These are phyloP conservation scores for Hyaloscypha bicolor DNA, from an alignment of 495 filamentous ascomycete genomes.

Conservation along the genomic window DNA sequence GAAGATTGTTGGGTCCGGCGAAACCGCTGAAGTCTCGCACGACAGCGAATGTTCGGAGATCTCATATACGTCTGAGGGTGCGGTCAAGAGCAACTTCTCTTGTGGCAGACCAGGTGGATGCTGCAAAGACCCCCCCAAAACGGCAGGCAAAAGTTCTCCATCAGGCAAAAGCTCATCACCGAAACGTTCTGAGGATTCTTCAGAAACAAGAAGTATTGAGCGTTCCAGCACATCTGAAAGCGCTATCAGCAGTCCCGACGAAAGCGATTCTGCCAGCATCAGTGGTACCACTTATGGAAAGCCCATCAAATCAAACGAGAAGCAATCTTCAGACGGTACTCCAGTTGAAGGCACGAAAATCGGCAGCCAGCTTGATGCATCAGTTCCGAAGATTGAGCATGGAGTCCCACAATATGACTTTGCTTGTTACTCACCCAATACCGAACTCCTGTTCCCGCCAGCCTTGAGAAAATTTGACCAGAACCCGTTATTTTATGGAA, in stretches of 20 bases:
- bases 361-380: slow-evolving; percentile 19
- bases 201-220: slow-evolving; percentile 11
- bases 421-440: slow-evolving; percentile 37
- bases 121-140: slow-evolving; percentile 36
- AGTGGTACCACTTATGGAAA: slow-evolving; percentile 33
- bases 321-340: neutral
- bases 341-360: slow-evolving; percentile 22
- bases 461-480: slow-evolving; percentile 36
- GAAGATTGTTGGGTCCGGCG: slow-evolving; percentile 20
- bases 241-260: slow-evolving; percentile 15
- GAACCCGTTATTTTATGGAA: slow-evolving; percentile 39
- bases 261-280: slow-evolving; percentile 15
- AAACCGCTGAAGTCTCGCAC: neutral
- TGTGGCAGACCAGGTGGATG: slow-evolving; percentile 45
- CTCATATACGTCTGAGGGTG: slow-evolving; percentile 20
- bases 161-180: neutral
- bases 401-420: slow-evolving; percentile 38
- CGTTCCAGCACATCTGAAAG: slow-evolving; percentile 3
- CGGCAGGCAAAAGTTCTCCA: slow-evolving; percentile 6
- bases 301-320: slow-evolving; percentile 36
- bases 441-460: slow-evolving; percentile 43
- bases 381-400: slow-evolving; percentile 13
- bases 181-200: slow-evolving; percentile 19
- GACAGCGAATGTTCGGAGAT: slow-evolving; percentile 12
- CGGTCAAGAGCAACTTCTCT: slow-evolving; percentile 21